These are phyloP conservation scores for Tricholoma hemisulphureum DNA, from an alignment of 768 basidiomycete genomes.

Conservation along the genomic window DNA sequence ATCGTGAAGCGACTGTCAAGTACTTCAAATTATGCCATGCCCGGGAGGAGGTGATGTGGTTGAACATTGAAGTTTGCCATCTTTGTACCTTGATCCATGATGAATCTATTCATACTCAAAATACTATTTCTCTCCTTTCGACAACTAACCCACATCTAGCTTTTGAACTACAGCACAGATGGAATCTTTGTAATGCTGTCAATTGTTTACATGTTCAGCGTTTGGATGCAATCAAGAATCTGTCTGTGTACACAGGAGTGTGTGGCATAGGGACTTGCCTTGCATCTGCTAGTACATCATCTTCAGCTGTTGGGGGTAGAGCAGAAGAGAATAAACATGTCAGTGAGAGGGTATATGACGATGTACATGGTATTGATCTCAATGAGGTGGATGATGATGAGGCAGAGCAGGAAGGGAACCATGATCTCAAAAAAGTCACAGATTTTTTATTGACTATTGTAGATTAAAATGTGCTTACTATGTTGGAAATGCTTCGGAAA, in stretches of 20 bases:
- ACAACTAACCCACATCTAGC: conserved; percentile 1
- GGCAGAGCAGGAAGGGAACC: neutral
- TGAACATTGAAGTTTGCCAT: conserved; percentile 13
- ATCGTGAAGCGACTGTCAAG: neutral
- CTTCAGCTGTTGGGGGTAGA: no score
- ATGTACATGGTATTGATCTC: neutral
- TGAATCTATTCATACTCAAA: neutral
- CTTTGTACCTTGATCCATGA: neutral
- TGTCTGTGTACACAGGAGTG: no score
- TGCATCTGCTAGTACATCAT: neutral
- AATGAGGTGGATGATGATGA: neutral
- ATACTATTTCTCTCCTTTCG: neutral
- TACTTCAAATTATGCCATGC: conserved; percentile 17
- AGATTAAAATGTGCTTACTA: conserved; percentile 2
- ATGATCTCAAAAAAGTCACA: conserved; percentile 1
- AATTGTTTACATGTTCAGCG: conserved; percentile 6
- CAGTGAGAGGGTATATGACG: neutral
- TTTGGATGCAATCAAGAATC: neutral
- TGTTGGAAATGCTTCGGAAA: neutral
- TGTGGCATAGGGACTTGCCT: no score
- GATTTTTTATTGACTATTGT: conserved; percentile 3
- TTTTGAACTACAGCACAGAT: conserved; percentile 1
- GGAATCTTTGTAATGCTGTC: conserved; percentile 2
- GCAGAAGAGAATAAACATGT: no score
- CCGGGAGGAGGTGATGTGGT: conserved; percentile 18